Percentiles rank a stretch among this genome's conserved stretches.
Evolutionary conservation across 2,329 filamentous ascomycete species (phyloP).

Genomic region (Neobulgaria alba): DNA sequence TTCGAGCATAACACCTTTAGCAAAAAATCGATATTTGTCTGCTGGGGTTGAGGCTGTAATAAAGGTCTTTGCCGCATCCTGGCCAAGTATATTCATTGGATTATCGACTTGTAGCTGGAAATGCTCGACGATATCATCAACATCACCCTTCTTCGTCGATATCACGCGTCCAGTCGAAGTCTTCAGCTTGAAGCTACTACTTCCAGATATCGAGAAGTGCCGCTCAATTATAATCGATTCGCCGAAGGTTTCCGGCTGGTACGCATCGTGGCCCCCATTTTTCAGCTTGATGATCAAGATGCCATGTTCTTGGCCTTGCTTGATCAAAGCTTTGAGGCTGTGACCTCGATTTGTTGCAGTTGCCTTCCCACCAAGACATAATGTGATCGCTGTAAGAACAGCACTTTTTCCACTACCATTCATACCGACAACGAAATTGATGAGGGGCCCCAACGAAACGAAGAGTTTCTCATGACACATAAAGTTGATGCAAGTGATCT

Average conservation of each 20-base stretch:
- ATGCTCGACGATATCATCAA: conserved; percentile 90
- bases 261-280: conserved; percentile 79
- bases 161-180: conserved; percentile 59
- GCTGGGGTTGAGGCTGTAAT: conserved; percentile 72
- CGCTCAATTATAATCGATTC: conserved; percentile 84
- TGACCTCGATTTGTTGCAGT: conserved; percentile 86
- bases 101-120: conserved; percentile 94
- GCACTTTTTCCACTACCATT: conserved; percentile 98
- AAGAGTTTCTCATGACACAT: conserved; percentile 87
- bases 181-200: conserved; percentile 82
- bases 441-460: conserved; percentile 80
- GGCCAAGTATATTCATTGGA: conserved; percentile 88
- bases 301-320: conserved; percentile 71
- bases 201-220: conserved; percentile 67
- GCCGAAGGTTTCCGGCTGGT: conserved; percentile 74
- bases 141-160: conserved; percentile 74
- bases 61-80: conserved; percentile 91
- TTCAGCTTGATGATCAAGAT: conserved; percentile 79
- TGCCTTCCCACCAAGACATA: conserved; percentile 93
- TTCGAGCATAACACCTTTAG: conserved; percentile 89
- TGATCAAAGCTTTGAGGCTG: conserved; percentile 84
- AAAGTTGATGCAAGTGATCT: conserved; percentile 82
- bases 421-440: conserved; percentile 97
- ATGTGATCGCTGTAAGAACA: conserved; percentile 81
- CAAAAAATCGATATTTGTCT: conserved; percentile 94